These are phyloP conservation scores for Penicillium sclerotiorum DNA, from an alignment of 2,329 filamentous ascomycete species.

Conservation along the genomic window DNA sequence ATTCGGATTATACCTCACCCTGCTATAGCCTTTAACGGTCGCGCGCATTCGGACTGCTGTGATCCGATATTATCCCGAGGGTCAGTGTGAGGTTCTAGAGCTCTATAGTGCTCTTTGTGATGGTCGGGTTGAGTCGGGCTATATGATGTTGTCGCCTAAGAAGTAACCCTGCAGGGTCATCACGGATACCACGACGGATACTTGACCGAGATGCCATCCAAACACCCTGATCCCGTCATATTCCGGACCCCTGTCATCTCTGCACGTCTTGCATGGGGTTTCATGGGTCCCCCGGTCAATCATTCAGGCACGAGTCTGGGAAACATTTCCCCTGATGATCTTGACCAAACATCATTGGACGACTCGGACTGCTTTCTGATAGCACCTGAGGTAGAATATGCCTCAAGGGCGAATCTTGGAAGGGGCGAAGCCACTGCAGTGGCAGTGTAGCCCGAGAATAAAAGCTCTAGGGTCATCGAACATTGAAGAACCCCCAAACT, in stretches of 20 bases:
- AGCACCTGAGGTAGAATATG: too few relatives aligned
- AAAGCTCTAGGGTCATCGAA: too few relatives aligned
- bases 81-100: slow-evolving; percentile 1
- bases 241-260: neutral
- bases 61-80: neutral
- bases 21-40: slow-evolving; percentile 7
- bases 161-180: neutral
- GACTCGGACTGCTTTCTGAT: too few relatives aligned
- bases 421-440: too few relatives aligned
- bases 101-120: too few relatives aligned
- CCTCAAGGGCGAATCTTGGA: too few relatives aligned
- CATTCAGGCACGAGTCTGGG: slow-evolving; percentile 4
- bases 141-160: neutral
- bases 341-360: too few relatives aligned
- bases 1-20: slow-evolving; percentile 7
- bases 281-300: neutral
- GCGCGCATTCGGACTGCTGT: slow-evolving; percentile 3
- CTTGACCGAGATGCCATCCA: neutral
- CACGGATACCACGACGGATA: neutral
- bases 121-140: slow-evolving; percentile 4
- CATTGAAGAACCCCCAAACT: too few relatives aligned
- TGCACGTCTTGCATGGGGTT: slow-evolving; percentile 3
- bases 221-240: neutral
- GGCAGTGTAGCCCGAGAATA: too few relatives aligned
- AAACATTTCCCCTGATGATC: neutral